A percentile compares a stretch with the other conserved stretches of the same genome.
Conservation (phyloP, 495 filamentous ascomycete genomes). For the Neurospora cerealis region DNA sequence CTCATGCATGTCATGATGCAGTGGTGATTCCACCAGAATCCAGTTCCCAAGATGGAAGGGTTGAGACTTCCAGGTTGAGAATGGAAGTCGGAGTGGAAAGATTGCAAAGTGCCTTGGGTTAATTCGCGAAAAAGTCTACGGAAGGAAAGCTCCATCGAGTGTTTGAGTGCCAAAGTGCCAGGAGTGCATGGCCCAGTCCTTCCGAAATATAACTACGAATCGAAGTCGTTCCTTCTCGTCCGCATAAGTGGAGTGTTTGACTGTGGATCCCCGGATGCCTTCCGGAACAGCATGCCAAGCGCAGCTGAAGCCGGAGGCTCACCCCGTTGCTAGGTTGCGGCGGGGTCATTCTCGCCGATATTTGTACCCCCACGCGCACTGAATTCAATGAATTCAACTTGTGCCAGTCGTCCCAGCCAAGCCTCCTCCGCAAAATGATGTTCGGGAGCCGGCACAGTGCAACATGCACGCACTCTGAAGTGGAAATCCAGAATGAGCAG, state of each 20-base stretch:
- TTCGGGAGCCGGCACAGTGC: background rate
- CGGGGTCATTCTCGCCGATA: background rate
- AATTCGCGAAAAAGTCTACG: background rate
- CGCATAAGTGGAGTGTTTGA: background rate
- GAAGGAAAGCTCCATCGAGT: background rate
- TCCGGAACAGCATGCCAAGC: background rate
- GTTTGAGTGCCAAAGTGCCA: background rate
- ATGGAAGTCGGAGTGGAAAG: background rate
- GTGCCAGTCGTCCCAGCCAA: background rate
- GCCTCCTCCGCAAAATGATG: background rate
- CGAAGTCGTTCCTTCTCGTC: background rate
- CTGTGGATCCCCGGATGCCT: background rate
- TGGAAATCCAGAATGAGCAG: background rate
- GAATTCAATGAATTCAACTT: background rate
- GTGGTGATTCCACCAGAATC: background rate
- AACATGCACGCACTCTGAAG: background rate
- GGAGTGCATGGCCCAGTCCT: background rate
- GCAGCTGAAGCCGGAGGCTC: background rate
- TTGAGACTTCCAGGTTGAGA: background rate
- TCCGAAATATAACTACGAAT: background rate
- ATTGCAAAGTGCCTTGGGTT: background rate
- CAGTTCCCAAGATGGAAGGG: background rate
- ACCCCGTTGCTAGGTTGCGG: background rate
- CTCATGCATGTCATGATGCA: background rate
- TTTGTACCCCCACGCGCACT: background rate